Evolutionary conservation across 108 stramenopile genomes (phyloP), one percentile per base, ranked within the genome.

Genomic region (Cyclotella sp.): DNA sequence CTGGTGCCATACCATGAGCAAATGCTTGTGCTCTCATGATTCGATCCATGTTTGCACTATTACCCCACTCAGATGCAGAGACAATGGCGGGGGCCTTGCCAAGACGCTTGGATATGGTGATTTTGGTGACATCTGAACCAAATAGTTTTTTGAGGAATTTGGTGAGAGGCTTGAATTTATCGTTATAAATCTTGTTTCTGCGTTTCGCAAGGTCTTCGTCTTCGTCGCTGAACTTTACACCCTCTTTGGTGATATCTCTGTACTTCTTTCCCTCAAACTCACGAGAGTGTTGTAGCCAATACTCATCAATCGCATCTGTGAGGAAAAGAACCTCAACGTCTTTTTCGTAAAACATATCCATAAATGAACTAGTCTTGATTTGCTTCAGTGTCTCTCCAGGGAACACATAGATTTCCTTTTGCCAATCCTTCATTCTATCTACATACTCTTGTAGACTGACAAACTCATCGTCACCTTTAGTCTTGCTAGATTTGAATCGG

Each of bases 21-120:
- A 96, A 96, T 21, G 99, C 96, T 84, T 99, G 99, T 19, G 98
- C 94, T 69, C 94, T 85, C 95, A 99, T 91, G 86, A 99, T 98
- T 43, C 98, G 87, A 82, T 99, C 99, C 98, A 98, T 99, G 85
- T 99, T 99, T 24, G 99, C 99, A 43, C 92, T 93, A 79, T 97
- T 82, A 19, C 97, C 98, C 81, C 89, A 99, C 63, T 97, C 95
- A 11, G 89, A 77, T 27, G 95, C 93, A 30, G 94, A 90, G 30
- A 99, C 94, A 73, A 99, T 92, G 3, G 97, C 95, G 0, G 99
- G 98, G 19, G 93, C 82, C 11, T 78, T 84, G 64, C 97, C 97
- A 19, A 97, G 80, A 62, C 98, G 95, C 70, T 95, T 85, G 8
- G 96, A 96, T 51, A 99, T 90, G 47, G 80, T 45, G 9, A 98